These are phyloP conservation scores for Cicer yamashitae DNA, from an alignment of 306 rosid species.

Conservation along the genomic window DNA sequence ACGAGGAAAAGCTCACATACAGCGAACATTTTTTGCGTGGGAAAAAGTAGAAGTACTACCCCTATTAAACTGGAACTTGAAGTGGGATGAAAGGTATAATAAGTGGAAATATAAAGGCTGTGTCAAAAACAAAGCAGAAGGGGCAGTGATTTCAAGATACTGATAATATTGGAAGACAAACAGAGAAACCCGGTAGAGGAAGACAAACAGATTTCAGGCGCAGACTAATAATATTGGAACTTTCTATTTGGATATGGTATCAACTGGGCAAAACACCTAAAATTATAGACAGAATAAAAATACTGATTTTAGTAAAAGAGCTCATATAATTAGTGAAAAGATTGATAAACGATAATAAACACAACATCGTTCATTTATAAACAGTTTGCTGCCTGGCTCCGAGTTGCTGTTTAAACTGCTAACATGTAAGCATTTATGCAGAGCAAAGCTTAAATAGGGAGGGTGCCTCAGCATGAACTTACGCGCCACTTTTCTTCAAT, in stretches of 20 bases:
- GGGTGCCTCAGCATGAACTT: slow-evolving; percentile 55
- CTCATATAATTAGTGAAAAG: neutral
- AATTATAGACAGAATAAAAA: neutral
- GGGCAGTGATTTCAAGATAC: slow-evolving; percentile 34
- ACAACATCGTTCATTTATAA: slow-evolving; percentile 14
- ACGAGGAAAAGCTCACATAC: too few species aligned
- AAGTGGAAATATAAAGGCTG: slow-evolving; percentile 15
- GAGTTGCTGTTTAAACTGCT: slow-evolving; percentile 18
- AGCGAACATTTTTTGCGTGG: too few species aligned
- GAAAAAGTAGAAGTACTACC: too few species aligned
- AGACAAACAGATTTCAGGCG: slow-evolving; percentile 14
- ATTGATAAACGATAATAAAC: slow-evolving; percentile 15
- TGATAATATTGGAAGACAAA: neutral
- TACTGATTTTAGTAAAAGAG: neutral
- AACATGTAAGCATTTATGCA: slow-evolving; percentile 1
- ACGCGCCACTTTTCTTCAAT: slow-evolving; percentile 70
- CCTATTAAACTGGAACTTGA: too few species aligned
- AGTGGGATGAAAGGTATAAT: neutral
- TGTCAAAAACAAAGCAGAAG: neutral
- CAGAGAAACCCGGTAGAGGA: slow-evolving; percentile 3
- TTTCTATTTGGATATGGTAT: slow-evolving; percentile 10
- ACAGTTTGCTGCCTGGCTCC: neutral
- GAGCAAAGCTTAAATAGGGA: slow-evolving; percentile 32
- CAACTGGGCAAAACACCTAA: slow-evolving; percentile 10
- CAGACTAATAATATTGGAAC: slow-evolving; percentile 29